Conservation (phyloP, 1,284 basidiomycete species). For the Inonotus hispidus region DNA sequence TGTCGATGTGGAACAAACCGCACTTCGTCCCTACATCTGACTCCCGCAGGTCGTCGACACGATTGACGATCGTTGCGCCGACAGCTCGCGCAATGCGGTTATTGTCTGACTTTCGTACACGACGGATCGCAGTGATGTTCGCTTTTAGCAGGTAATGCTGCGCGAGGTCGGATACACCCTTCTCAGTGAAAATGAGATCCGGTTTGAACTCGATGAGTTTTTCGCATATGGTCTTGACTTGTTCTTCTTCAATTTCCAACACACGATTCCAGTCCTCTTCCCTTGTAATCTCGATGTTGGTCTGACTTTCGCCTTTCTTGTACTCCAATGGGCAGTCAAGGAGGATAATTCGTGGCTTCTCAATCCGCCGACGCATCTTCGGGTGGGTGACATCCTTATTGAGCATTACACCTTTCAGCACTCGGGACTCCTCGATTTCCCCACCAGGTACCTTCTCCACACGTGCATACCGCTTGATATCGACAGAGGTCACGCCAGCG, state of each 20-base stretch:
- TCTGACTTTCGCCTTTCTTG: slow-evolving; percentile 98
- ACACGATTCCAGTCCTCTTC: slow-evolving; percentile 93
- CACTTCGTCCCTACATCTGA: slow-evolving; percentile 89
- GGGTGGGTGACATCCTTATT: slow-evolving; percentile 99
- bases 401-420: slow-evolving; percentile 90
- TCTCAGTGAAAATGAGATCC: slow-evolving; percentile 94
- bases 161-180: slow-evolving; percentile 94
- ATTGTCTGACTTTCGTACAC: slow-evolving; percentile 98
- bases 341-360: slow-evolving; percentile 85
- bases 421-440: slow-evolving; percentile 90
- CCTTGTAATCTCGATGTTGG: slow-evolving; percentile 97
- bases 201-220: slow-evolving; percentile 93
- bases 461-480: slow-evolving; percentile 96
- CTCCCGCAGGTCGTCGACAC: slow-evolving; percentile 92
- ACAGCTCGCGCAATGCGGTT: slow-evolving; percentile 96
- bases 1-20: slow-evolving; percentile 94
- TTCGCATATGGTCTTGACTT: slow-evolving; percentile 86
- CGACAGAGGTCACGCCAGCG: slow-evolving; percentile 77
- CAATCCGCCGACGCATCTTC: slow-evolving; percentile 90
- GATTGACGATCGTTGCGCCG: slow-evolving; percentile 95
- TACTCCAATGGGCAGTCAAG: slow-evolving; percentile 98
- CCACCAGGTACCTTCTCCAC: slow-evolving; percentile 98
- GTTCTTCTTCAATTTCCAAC: slow-evolving; percentile 96
- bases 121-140: slow-evolving; percentile 88
- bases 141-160: slow-evolving; percentile 90